Evolutionary conservation across 305 asterid genomes (phyloP).

Genomic region (Fraxinus floribunda): DNA sequence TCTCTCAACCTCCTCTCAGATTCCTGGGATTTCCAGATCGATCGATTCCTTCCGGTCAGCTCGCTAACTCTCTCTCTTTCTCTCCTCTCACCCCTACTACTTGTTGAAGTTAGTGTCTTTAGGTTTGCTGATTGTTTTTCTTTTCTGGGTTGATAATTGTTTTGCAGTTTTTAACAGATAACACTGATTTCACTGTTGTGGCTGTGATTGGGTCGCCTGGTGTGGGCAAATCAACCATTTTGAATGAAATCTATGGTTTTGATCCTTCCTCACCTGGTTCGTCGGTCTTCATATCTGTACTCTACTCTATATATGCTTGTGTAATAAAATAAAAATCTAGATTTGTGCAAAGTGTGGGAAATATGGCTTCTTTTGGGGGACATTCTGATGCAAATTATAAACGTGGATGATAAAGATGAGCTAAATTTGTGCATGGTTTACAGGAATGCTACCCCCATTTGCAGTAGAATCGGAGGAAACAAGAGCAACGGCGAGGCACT

Average conservation of each 20-base stretch:
- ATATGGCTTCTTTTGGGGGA: not conserved
- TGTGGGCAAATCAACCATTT: constrained; percentile 80
- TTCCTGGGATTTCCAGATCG: constrained; percentile 78
- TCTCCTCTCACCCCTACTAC: not conserved
- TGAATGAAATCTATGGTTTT: constrained; percentile 93
- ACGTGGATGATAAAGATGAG: not conserved
- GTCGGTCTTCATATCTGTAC: not conserved
- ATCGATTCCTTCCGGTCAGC: constrained; percentile 79
- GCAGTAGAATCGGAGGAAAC: constrained; percentile 77
- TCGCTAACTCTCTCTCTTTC: not conserved
- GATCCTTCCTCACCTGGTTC: constrained; percentile 81
- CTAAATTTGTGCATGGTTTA: constrained; percentile 6
- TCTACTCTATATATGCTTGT: not conserved
- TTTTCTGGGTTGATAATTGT: not conserved
- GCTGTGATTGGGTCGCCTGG: constrained; percentile 94
- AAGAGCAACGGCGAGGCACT: constrained; percentile 79
- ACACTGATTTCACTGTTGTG: constrained; percentile 86
- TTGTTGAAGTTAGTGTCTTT: not conserved
- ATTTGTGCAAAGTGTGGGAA: not conserved
- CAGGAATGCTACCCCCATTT: constrained; percentile 92
- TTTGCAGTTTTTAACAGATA: constrained; percentile 87
- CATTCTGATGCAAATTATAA: constrained; percentile 5
- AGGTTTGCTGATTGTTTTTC: constrained; percentile 9
- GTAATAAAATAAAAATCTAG: not conserved
- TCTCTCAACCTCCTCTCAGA: constrained; percentile 87